These are phyloP conservation scores for Solanum megistacrolobum DNA, from an alignment of 257 asterid genomes.

Conservation along the genomic window DNA sequence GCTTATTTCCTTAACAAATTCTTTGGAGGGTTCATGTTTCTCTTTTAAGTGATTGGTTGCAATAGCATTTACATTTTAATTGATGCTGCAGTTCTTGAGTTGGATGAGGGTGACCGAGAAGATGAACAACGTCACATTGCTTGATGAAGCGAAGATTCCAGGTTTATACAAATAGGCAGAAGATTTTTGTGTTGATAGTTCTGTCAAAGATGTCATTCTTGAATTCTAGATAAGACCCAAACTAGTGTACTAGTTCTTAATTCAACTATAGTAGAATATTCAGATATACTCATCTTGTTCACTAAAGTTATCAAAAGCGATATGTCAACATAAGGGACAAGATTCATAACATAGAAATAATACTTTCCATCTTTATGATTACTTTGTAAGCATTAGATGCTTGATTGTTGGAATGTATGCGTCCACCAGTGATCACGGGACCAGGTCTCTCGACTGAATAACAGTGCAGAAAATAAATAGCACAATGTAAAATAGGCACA, in stretches of 20 bases:
- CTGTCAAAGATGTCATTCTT: slow-evolving; percentile 43
- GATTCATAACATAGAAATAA: neutral
- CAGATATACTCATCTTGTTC: neutral
- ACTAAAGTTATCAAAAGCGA: neutral
- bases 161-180: slow-evolving; percentile 35
- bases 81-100: slow-evolving; percentile 30
- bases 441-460: too few relatives aligned
- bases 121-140: slow-evolving; percentile 9
- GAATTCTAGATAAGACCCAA: neutral
- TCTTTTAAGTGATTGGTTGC: too few relatives aligned
- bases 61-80: neutral
- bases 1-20: neutral
- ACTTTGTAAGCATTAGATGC: neutral
- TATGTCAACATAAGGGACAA: neutral
- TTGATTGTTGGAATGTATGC: too few relatives aligned
- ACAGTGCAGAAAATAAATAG: too few relatives aligned
- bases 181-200: slow-evolving; percentile 13
- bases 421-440: too few relatives aligned
- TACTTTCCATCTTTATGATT: neutral
- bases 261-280: too few relatives aligned
- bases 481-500: too few relatives aligned
- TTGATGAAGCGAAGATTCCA: slow-evolving; percentile 36
- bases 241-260: neutral
- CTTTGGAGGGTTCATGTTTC: too few relatives aligned
- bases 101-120: slow-evolving; percentile 32